Conservation (phyloP, 1,284 basidiomycete species). For the Pseudozyma hubeiensis region DNA sequence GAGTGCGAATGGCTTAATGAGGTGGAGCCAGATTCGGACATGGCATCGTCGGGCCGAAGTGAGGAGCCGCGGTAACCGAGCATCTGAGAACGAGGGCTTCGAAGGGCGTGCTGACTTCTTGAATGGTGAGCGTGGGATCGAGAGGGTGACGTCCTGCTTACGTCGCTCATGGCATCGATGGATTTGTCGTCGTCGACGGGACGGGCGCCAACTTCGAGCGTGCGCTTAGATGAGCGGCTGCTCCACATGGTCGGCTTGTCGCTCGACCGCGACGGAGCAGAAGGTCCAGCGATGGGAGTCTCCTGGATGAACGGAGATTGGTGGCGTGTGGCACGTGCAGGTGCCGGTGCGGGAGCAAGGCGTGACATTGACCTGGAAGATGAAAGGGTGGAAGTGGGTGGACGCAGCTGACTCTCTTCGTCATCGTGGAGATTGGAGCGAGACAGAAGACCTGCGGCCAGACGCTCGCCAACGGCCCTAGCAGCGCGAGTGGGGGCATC, state of each 20-base stretch:
- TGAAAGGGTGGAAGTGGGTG: constrained; percentile 21
- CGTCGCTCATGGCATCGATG: constrained; percentile 18
- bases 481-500: constrained; percentile 47
- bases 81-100: constrained; percentile 42
- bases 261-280: constrained; percentile 11
- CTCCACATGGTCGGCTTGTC: constrained; percentile 29
- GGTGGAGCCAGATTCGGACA: constrained; percentile 43
- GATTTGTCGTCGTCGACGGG: constrained; percentile 14
- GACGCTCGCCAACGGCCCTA: constrained; percentile 46
- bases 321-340: constrained; percentile 11
- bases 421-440: constrained; percentile 38
- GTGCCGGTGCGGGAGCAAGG: constrained; percentile 26
- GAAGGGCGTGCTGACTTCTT: constrained; percentile 18
- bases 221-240: constrained; percentile 36
- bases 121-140: constrained; percentile 10
- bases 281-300: constrained; percentile 26
- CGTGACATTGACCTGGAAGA: constrained; percentile 28
- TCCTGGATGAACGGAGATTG: constrained; percentile 15
- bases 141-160: constrained; percentile 25
- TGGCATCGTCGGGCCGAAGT: constrained; percentile 48
- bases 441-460: constrained; percentile 43
- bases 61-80: constrained; percentile 33
- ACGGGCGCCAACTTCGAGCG: constrained; percentile 15
- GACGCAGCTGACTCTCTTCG: constrained; percentile 40
- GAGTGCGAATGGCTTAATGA: constrained; percentile 45